Evolutionary conservation across 2,329 filamentous ascomycete genomes (phyloP).

Genomic region (Trichoderma sp.): DNA sequence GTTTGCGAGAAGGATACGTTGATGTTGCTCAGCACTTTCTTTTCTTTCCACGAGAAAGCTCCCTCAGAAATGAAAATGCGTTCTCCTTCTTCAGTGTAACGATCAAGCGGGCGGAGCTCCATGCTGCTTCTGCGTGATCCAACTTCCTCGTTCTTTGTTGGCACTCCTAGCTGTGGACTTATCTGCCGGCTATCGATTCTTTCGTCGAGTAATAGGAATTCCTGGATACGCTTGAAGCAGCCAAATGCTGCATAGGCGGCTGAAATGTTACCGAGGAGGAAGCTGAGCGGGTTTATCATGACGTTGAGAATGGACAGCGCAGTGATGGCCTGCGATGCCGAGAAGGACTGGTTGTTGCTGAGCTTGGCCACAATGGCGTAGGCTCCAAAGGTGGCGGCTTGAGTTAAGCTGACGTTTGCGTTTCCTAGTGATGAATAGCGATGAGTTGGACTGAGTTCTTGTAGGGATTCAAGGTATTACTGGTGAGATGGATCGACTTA

Average conservation of each 20-base stretch:
- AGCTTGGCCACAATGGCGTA: constrained; percentile 39
- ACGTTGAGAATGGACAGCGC: constrained; percentile 39
- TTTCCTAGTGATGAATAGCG: constrained; percentile 32
- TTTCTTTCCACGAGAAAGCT: constrained; percentile 38
- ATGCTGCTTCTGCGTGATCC: constrained; percentile 18
- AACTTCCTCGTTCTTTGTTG: background rate
- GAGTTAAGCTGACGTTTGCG: constrained; percentile 36
- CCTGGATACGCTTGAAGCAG: constrained; percentile 40
- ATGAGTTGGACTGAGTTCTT: background rate
- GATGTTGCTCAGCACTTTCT: constrained; percentile 35
- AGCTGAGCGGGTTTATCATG: constrained; percentile 37
- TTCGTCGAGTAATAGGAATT: constrained; percentile 37
- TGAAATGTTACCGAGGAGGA: constrained; percentile 36
- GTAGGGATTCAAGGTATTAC: too few species aligned
- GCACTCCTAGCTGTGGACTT: background rate
- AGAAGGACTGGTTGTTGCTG: constrained; percentile 35
- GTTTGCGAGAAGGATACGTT: constrained; percentile 32
- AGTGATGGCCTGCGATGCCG: constrained; percentile 40
- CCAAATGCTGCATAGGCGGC: constrained; percentile 37
- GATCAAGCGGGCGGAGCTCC: constrained; percentile 26
- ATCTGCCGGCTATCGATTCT: constrained; percentile 35
- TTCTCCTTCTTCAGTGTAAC: background rate
- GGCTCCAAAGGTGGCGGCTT: constrained; percentile 40
- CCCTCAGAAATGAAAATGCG: constrained; percentile 34
- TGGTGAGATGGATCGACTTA: constrained; percentile 26